phyloP scores from a whole-genome alignment of 192 early-diverging fungal genomes.

The Lobosporangium transversale region DNA sequence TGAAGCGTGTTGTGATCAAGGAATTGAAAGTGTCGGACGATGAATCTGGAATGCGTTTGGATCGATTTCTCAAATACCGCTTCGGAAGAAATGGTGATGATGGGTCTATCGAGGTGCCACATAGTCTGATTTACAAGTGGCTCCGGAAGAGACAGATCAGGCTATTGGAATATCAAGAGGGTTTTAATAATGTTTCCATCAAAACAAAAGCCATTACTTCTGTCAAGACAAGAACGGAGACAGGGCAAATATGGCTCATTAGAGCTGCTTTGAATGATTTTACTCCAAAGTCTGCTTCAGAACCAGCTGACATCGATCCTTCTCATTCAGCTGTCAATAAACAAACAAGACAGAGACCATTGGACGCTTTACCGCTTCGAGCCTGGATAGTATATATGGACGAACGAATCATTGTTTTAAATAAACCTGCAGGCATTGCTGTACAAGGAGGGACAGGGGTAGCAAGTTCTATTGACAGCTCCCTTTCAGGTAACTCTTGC shows the following conservation, averaged over 20 bases:
- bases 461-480: slow-evolving; percentile 5
- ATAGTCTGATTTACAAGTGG: slow-evolving; percentile 14
- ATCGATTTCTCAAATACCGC: slow-evolving; percentile 25
- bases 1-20: slow-evolving; percentile 15
- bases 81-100: too few species aligned
- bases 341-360: background rate
- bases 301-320: background rate
- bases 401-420: slow-evolving; percentile 13
- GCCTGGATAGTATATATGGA: slow-evolving; percentile 38
- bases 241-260: slow-evolving; percentile 31
- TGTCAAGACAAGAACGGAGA: background rate
- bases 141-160: slow-evolving; percentile 24
- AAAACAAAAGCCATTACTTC: background rate
- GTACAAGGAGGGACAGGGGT: slow-evolving; percentile 33
- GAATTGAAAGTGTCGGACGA: slow-evolving; percentile 14
- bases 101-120: too few species aligned
- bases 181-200: too few species aligned
- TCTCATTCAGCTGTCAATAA: background rate
- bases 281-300: background rate
- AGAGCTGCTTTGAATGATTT: background rate
- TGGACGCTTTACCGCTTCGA: slow-evolving; percentile 8
- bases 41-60: slow-evolving; percentile 38
- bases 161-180: background rate
- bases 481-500: slow-evolving; percentile 16
- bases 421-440: slow-evolving; percentile 28